Evolutionary conservation across 495 filamentous ascomycete species (phyloP), one percentile per base, ranked within the genome.

Genomic region (Neurospora sp.): DNA sequence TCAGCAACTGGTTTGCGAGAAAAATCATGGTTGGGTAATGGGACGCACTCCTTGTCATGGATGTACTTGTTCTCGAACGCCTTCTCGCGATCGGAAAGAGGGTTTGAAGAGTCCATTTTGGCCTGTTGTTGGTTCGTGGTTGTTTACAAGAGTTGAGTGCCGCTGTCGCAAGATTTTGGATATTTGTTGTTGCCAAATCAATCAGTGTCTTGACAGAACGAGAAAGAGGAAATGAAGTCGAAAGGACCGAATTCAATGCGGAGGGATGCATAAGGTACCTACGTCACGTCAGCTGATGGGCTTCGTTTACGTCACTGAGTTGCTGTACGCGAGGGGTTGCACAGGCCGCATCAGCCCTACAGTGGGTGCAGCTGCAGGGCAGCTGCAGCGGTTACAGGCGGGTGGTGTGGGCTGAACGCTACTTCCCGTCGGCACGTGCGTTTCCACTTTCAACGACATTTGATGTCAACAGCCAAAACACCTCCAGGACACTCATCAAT

Each of bases 41-140:
- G 14, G 1, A 70, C 79, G 9, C 27, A 79, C 79, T 81, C 79
- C 70, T 79, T 79, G 59, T 79, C 78, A 9, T 76, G 69, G 61
- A 81, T 79, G 22, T 74, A 81, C 48, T 81, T 76, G 59, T 78
- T 75, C 73, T 81, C 79, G n/a, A 79, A 22, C 27, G 79, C 79
- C 72, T 79, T 78, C 44, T 78, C 79, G 22, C 79, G 78, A 40
- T 79, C 75, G 5, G 70, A 70, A 20, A 81, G 78, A 1, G 79
- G 79, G 35, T 80, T 80, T 2, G 53, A 17, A 6, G 75, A 71
- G 41, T 79, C 71, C 79, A 80, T 79, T 3, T 9, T 22, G 73
- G 27, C 12, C 16, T 1, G 20, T 59, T 20, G 20, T 59, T 14
- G 1, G 10, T 27, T 20, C 3, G 45, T 8, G 8, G 8, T 20